Evolutionary conservation across 495 filamentous ascomycete species (phyloP), one percentile per base, ranked within the genome.

Genomic region (Articulospora tetracladia): DNA sequence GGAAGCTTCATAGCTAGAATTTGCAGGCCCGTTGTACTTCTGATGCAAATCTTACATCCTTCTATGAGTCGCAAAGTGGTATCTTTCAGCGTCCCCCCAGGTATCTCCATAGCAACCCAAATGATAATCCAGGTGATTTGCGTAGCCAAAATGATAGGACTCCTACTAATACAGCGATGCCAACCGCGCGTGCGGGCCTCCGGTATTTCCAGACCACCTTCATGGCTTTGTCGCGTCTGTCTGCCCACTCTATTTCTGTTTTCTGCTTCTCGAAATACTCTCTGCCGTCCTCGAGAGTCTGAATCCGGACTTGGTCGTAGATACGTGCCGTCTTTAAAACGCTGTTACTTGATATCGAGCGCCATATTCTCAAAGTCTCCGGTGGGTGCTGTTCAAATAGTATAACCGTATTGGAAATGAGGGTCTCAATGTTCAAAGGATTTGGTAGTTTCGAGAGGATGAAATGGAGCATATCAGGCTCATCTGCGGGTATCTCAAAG

Each of bases 391-490:
- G 66, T 7, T 76, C 66, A 72, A 88, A 89, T 0, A 97, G 78
- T 23, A 63, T 53, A 3, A 82, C 74, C 15, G 95, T 86, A 26
- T 75, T 74, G 19, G 72, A 62, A 58, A 98, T 89, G 34, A 96
- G 77, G 2, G 73, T 76, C 59, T 98, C 94, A 24, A 98, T 73
- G 64, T 97, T 84, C n/a, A 97, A 79, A 11, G 89, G 86, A 47
- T 80, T 82, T 0, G 94, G 94, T 1, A 98, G 80, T 70, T 95
- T 97, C 3, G 89, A 93, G 1, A 98, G 81, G 6, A 88, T 85
- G 49, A 85, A 90, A 72, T 96, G 92, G 19, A 98, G 82, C 86
- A 98, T 96, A 68, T 97, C 95, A 13, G 91, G 89, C 69, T 98
- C 94, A 53, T 96, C 89, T 19, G 76, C 70, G 0, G 90, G 86